Conservation (phyloP, 495 filamentous ascomycete species). For the Penicillium simplicissimum region DNA sequence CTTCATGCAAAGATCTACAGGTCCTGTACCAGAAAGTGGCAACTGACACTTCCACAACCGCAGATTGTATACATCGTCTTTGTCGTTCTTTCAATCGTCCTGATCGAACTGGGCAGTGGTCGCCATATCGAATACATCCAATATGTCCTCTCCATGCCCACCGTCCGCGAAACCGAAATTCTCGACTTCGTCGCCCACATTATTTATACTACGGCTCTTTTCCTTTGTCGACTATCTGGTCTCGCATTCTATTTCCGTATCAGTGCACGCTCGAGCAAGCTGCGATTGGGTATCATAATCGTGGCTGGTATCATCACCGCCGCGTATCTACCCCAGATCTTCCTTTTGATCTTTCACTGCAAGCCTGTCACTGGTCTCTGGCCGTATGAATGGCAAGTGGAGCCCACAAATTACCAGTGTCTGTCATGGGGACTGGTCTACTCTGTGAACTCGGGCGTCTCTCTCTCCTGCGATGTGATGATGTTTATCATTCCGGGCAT, state of each 20-base stretch:
- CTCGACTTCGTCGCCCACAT: constrained; percentile 48
- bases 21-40: not conserved
- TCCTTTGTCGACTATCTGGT: constrained; percentile 48
- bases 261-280: constrained; percentile 30
- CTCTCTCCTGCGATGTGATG: constrained; percentile 44
- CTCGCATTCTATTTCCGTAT: constrained; percentile 51
- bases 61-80: constrained; percentile 39
- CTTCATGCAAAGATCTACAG: not conserved
- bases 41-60: not conserved
- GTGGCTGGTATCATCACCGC: constrained; percentile 36
- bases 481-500: constrained; percentile 46
- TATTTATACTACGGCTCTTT: constrained; percentile 48
- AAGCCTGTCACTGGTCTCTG: constrained; percentile 48
- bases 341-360: constrained; percentile 49
- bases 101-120: constrained; percentile 48
- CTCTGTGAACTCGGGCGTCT: constrained; percentile 43
- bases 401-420: constrained; percentile 35
- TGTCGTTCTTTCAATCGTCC: constrained; percentile 38
- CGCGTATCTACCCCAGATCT: constrained; percentile 44
- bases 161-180: constrained; percentile 40
- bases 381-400: constrained; percentile 45
- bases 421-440: constrained; percentile 47
- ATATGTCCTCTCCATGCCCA: constrained; percentile 41
- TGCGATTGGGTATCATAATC: constrained; percentile 36
- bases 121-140: constrained; percentile 50